Evolutionary conservation across 768 basidiomycete species (phyloP).

Genomic region (Agaricus subrufescens): DNA sequence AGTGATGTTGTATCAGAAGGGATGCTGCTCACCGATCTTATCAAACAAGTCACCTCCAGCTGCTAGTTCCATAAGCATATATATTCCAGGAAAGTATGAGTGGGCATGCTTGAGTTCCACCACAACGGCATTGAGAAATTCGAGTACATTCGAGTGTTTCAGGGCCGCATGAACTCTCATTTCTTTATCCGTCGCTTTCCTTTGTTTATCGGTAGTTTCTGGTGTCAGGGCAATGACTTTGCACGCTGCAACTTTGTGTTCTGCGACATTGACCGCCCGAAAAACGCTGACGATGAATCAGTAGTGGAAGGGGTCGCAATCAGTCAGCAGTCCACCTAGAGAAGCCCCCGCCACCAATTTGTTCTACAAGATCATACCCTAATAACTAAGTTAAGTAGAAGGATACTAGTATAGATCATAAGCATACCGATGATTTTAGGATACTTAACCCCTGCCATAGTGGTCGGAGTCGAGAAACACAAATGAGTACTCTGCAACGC

Average conservation of each 20-base stretch:
- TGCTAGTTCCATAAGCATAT: conserved; percentile 91
- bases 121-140: conserved; percentile 74
- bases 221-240: conserved; percentile 71
- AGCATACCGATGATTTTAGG: conserved; percentile 8
- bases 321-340: conserved; percentile 7
- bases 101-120: conserved; percentile 59
- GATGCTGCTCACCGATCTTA: conserved; percentile 76
- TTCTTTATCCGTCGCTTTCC: conserved; percentile 87
- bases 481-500: too few relatives aligned
- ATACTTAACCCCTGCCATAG: conserved; percentile 2
- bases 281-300: conserved; percentile 58
- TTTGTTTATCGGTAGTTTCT: conserved; percentile 58
- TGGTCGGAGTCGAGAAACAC: neutral
- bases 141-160: conserved; percentile 76
- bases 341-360: conserved; percentile 16
- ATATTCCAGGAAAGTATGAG: conserved; percentile 73
- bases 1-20: neutral
- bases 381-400: neutral
- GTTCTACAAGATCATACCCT: conserved; percentile 10
- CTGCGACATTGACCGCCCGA: conserved; percentile 66
- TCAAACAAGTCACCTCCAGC: conserved; percentile 96
- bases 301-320: neutral
- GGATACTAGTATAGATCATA: neutral
- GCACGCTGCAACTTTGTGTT: conserved; percentile 77
- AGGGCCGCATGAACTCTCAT: conserved; percentile 83